phyloP scores from a whole-genome alignment of 1,284 basidiomycete genomes.

The Trichosporon faecale region DNA sequence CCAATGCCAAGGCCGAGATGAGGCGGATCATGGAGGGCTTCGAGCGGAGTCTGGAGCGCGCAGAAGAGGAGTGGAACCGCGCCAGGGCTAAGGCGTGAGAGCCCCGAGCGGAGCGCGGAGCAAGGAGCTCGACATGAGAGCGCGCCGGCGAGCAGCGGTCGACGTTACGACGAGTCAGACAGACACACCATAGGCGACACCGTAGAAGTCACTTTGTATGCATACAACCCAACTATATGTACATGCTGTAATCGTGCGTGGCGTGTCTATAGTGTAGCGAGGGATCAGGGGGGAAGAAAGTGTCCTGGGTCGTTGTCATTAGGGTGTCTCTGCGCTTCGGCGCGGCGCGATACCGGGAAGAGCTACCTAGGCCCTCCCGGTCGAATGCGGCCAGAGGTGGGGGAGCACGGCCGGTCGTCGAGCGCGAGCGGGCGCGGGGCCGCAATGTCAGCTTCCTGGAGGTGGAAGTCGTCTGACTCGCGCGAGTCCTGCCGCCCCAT shows the following conservation, averaged over 20 bases:
- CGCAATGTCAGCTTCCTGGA: background rate
- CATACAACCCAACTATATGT: constrained; percentile 12
- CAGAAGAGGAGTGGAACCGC: background rate
- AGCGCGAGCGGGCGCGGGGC: background rate
- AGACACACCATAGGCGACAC: too few species aligned
- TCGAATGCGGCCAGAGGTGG: background rate
- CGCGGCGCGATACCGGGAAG: background rate
- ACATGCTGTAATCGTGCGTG: background rate
- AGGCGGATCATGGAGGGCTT: constrained; percentile 18
- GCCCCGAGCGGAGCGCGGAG: background rate
- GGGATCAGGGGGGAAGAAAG: background rate
- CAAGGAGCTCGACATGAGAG: background rate
- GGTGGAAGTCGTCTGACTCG: background rate
- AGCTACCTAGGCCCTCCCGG: background rate
- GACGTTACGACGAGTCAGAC: background rate
- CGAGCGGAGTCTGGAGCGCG: constrained; percentile 16
- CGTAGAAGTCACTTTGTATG: background rate
- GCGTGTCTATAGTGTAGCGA: background rate
- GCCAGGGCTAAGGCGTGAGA: background rate
- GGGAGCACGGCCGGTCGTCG: background rate
- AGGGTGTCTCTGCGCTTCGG: background rate
- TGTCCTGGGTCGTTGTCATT: background rate
- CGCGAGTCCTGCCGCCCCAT: background rate
- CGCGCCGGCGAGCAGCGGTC: background rate
- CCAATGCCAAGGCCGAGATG: constrained; percentile 6